Percentiles rank a stretch among this genome's conserved stretches.
phyloP scores from a whole-genome alignment of 2,329 filamentous ascomycete species.

The Gyromitra esculenta region DNA sequence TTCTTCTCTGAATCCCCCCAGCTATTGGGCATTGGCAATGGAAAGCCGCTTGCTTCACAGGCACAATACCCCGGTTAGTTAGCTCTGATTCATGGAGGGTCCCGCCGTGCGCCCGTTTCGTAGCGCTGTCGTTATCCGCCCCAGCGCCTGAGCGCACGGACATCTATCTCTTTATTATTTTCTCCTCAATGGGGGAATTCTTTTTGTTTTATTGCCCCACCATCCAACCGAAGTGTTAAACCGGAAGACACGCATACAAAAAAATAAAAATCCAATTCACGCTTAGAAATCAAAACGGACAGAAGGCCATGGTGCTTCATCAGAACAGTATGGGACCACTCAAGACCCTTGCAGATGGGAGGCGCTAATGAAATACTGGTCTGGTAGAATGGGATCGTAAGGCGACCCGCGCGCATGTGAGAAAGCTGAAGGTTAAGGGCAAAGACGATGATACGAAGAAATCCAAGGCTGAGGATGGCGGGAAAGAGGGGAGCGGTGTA shows the following conservation, averaged over 20 bases:
- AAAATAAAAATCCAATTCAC: neutral
- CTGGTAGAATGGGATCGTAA: conserved; percentile 57
- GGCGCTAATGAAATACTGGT: conserved; percentile 19
- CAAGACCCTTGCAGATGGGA: conserved; percentile 10
- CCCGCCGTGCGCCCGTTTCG: conserved; percentile 23
- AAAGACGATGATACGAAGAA: conserved; percentile 54
- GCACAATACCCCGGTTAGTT: conserved; percentile 4
- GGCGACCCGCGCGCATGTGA: conserved; percentile 57
- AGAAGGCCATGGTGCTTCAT: conserved; percentile 56
- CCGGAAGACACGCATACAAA: conserved; percentile 12
- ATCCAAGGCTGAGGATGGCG: conserved; percentile 1
- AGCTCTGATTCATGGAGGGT: conserved; percentile 13
- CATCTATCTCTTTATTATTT: conserved; percentile 4
- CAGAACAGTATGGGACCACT: conserved; percentile 55
- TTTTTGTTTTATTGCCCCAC: conserved; percentile 39
- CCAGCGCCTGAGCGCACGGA: conserved; percentile 33
- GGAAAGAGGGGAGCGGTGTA: conserved; percentile 47
- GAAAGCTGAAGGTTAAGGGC: conserved; percentile 56
- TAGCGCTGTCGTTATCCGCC: conserved; percentile 47
- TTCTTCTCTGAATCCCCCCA: neutral
- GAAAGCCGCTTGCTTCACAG: neutral
- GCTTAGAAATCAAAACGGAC: conserved; percentile 14
- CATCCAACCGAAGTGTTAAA: conserved; percentile 34
- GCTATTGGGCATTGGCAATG: neutral
- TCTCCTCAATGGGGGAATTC: conserved; percentile 18